phyloP scores from a whole-genome alignment of 768 basidiomycete species.

The Asterophora parasitica region DNA sequence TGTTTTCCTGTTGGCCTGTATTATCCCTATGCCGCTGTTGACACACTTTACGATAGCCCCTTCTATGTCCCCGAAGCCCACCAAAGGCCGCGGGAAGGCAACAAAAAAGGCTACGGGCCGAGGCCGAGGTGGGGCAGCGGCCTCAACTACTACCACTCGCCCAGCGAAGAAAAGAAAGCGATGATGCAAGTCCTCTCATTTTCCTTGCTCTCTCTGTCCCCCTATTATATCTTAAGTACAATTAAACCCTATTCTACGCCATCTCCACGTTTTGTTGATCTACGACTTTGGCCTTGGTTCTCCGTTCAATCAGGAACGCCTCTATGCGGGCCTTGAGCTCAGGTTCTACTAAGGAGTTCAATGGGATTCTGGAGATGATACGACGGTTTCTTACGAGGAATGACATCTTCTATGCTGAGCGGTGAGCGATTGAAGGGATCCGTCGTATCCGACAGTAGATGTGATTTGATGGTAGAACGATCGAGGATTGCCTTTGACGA shows the following conservation, averaged over 20 bases:
- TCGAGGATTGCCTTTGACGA: constrained; percentile 78
- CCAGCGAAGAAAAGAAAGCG: constrained; percentile 45
- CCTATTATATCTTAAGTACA: constrained; percentile 12
- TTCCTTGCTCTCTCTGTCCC: not conserved
- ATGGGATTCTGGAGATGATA: constrained; percentile 11
- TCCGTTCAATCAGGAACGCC: constrained; percentile 58
- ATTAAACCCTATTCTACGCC: constrained; percentile 7
- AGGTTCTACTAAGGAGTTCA: constrained; percentile 35
- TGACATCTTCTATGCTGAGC: constrained; percentile 71
- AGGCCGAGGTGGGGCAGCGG: constrained; percentile 20
- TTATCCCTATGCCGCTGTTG: not conserved
- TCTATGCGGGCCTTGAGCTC: constrained; percentile 77
- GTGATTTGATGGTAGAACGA: constrained; percentile 90
- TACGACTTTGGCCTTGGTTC: constrained; percentile 26
- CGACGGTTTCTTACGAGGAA: constrained; percentile 49
- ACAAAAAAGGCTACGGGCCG: constrained; percentile 22
- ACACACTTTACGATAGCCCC: constrained; percentile 21
- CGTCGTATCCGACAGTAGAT: constrained; percentile 82
- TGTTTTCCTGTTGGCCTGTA: constrained; percentile 24
- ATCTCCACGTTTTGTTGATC: constrained; percentile 15
- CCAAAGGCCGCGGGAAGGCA: constrained; percentile 30
- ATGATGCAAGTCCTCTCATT: constrained; percentile 16
- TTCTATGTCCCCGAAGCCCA: constrained; percentile 34
- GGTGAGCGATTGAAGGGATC: constrained; percentile 96
- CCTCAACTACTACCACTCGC: constrained; percentile 27